Evolutionary conservation across 495 filamentous ascomycete genomes (phyloP), one percentile per base, ranked within the genome.

Genomic region (Trichoderma virens): DNA sequence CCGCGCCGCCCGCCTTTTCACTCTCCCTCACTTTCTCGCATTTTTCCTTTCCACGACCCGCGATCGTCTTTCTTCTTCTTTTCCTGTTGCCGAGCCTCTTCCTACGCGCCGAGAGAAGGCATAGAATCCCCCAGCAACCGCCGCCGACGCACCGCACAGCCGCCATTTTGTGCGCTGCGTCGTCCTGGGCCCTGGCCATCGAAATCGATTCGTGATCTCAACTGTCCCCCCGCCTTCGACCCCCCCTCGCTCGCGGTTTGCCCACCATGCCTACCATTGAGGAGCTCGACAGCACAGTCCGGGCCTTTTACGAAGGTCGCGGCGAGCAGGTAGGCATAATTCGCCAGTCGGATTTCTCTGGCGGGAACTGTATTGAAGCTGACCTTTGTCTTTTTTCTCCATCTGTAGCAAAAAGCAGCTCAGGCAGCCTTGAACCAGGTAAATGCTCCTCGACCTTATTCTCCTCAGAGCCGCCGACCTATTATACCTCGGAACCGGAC

Each of bases 261-360:
- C 32, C 59, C 71, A 83, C 83, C 81, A 78, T 82, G 70, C 76
- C 83, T 68, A 78, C 87, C 67, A 92, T 98, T 72, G 85, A 86
- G 73, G 95, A 98, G 83, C 82, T 98, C 78, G 94, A 98, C 86
- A 86, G 85, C 72, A 96, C 91, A 65, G 93, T 97, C 82, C 92
- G 88, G 67, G 88, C 90, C 76, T 97, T 98, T 80, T 98, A 95
- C 68, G 94, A 98, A 79, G 93, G 90, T 73, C 88, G 93, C 74
- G 94, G 94, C 51, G 90, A 96, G 62, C 80, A 90, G 79, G 93
- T 97, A 80, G 73, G 85, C 78, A 66, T 64, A 59, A 60, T n/a
- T 51, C 25, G 31, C 13, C 18, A 47, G 41, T 51, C 14, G 47
- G 54, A 41, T 39, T 45, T 28, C 61, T 59, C 59, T 31, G 7